Evolutionary conservation across 2,329 filamentous ascomycete species (phyloP).

Genomic region (Acephala macrosclerotiorum): DNA sequence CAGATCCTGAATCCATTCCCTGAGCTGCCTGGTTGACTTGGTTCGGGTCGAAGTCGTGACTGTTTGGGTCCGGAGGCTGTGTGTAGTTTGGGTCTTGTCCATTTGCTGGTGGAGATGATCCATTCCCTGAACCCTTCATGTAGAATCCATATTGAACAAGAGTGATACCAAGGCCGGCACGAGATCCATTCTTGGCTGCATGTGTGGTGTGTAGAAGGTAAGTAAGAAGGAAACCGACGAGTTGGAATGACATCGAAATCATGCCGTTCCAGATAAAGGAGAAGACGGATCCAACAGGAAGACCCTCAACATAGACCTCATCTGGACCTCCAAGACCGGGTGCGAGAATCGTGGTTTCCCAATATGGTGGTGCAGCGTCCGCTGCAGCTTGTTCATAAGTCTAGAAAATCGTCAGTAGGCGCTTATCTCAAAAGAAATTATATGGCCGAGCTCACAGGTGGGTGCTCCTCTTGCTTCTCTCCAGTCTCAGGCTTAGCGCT

Average conservation of each 20-base stretch:
- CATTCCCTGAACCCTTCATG: constrained; percentile 73
- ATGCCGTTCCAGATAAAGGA: constrained; percentile 92
- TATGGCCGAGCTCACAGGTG: constrained; percentile 74
- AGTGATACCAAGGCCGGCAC: constrained; percentile 92
- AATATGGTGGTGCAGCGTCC: constrained; percentile 95
- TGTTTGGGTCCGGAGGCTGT: constrained; percentile 85
- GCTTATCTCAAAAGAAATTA: constrained; percentile 12
- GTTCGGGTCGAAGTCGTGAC: constrained; percentile 84
- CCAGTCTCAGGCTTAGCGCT: constrained; percentile 87
- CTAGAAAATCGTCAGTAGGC: constrained; percentile 53
- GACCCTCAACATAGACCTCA: constrained; percentile 95
- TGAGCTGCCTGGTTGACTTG: constrained; percentile 60
- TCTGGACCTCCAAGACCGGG: constrained; percentile 89
- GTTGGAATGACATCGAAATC: constrained; percentile 97
- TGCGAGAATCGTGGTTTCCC: constrained; percentile 97
- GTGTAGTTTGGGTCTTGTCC: constrained; percentile 64
- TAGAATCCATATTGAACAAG: constrained; percentile 97
- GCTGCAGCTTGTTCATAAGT: constrained; percentile 98
- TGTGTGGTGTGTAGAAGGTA: constrained; percentile 98
- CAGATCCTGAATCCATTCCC: constrained; percentile 48
- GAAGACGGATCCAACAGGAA: constrained; percentile 89
- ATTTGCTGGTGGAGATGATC: constrained; percentile 47
- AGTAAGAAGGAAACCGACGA: constrained; percentile 96
- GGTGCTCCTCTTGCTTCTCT: constrained; percentile 84
- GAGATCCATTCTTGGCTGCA: constrained; percentile 96